Percentiles rank a stretch among this genome's conserved stretches.
Conservation (phyloP, 1,284 basidiomycete genomes). For the Ceratobasidium sp. region DNA sequence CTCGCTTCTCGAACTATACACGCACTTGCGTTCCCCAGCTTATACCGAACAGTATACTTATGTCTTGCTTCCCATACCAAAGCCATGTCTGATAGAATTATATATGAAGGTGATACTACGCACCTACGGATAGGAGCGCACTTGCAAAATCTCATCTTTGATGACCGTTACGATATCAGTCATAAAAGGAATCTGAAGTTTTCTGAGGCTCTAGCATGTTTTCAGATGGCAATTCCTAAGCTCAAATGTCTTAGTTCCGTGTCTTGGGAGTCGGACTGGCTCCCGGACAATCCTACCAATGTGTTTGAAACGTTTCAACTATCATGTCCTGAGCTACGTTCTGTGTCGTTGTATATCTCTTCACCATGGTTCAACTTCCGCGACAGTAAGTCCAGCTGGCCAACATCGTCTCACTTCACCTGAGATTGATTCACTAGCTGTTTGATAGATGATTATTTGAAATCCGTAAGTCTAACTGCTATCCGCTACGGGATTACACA, state of each 20-base stretch:
- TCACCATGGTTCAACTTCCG: neutral
- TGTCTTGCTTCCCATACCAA: constrained; percentile 17
- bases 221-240: constrained; percentile 4
- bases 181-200: neutral
- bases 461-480: neutral
- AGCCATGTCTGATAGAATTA: neutral
- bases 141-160: constrained; percentile 17
- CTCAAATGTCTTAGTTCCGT: constrained; percentile 9
- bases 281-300: constrained; percentile 2
- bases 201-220: constrained; percentile 5
- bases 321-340: constrained; percentile 1
- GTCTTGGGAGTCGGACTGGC: constrained; percentile 23
- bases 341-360: constrained; percentile 13
- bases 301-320: constrained; percentile 18
- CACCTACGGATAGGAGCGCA: constrained; percentile 1
- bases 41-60: constrained; percentile 26
- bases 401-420: neutral
- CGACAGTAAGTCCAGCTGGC: constrained; percentile 8
- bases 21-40: constrained; percentile 14
- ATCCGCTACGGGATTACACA: neutral
- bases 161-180: neutral
- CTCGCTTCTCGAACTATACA: constrained; percentile 1
- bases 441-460: constrained; percentile 4
- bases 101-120: constrained; percentile 8
- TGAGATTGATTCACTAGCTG: neutral